Evolutionary conservation across 331 rosid species (phyloP).

Genomic region (Arachis monticola): DNA sequence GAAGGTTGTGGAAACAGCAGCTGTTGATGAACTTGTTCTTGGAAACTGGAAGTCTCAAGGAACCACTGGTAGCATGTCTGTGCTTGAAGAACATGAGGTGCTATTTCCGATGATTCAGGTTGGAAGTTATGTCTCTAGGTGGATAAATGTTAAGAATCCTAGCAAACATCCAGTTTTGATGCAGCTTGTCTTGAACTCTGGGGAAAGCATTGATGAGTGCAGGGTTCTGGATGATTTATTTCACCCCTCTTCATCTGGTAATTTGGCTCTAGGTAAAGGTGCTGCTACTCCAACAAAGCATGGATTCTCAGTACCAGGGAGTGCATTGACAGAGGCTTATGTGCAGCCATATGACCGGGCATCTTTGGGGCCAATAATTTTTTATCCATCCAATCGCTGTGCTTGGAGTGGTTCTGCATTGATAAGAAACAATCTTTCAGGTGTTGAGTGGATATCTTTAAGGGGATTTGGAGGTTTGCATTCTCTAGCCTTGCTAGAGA

Average conservation of each 20-base stretch:
- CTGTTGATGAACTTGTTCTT: constrained; percentile 78
- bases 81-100: constrained; percentile 74
- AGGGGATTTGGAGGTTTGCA: constrained; percentile 82
- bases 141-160: constrained; percentile 89
- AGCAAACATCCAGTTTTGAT: constrained; percentile 72
- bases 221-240: constrained; percentile 58
- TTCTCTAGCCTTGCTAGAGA: constrained; percentile 72
- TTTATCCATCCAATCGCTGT: constrained; percentile 80
- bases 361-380: constrained; percentile 81
- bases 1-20: constrained; percentile 55
- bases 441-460: constrained; percentile 84
- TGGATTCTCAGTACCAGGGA: constrained; percentile 85
- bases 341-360: constrained; percentile 70
- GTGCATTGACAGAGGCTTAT: constrained; percentile 79
- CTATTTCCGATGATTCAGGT: constrained; percentile 76
- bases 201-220: constrained; percentile 76
- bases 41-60: constrained; percentile 89
- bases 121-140: constrained; percentile 73
- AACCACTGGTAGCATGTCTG: constrained; percentile 59
- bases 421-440: constrained; percentile 94
- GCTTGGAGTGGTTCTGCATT: constrained; percentile 89
- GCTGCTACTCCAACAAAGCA: constrained; percentile 61
- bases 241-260: constrained; percentile 68
- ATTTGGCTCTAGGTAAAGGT: constrained; percentile 56
- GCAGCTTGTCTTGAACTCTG: constrained; percentile 90